phyloP scores from a whole-genome alignment of 306 rosid species.

The Citrullus colocynthis region DNA sequence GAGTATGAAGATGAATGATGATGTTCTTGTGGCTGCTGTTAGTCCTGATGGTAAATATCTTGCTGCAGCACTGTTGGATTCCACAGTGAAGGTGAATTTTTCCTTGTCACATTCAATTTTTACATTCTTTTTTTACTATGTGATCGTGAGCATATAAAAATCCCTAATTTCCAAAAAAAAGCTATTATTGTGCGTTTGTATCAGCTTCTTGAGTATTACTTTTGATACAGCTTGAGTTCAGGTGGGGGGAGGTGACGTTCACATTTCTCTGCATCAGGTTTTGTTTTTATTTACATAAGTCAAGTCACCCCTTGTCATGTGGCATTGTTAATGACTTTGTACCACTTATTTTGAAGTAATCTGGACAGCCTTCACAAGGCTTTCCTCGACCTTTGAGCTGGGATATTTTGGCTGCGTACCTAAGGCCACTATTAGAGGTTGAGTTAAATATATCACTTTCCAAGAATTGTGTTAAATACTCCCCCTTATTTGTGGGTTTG shows the following conservation, averaged over 20 bases:
- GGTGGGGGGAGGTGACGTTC: background rate
- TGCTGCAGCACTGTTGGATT: conserved; percentile 70
- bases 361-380: background rate
- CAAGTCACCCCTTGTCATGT: background rate
- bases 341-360: background rate
- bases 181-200: background rate
- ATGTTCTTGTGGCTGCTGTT: conserved; percentile 62
- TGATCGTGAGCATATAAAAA: background rate
- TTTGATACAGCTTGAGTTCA: background rate
- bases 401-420: background rate
- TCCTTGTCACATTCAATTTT: conserved; percentile 6
- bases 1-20: conserved; percentile 79
- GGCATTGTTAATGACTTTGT: background rate
- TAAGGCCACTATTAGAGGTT: background rate
- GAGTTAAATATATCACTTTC: background rate
- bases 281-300: background rate
- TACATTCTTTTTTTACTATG: background rate
- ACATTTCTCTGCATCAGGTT: background rate
- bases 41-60: conserved; percentile 89
- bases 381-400: background rate
- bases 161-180: background rate
- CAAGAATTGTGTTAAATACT: background rate
- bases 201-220: background rate
- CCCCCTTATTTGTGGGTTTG: no score
- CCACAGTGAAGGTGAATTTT: conserved; percentile 68